Percentiles rank a stretch among this genome's conserved stretches.
phyloP scores from a whole-genome alignment of 495 filamentous ascomycete species.

The Penicillium pancosmium region DNA sequence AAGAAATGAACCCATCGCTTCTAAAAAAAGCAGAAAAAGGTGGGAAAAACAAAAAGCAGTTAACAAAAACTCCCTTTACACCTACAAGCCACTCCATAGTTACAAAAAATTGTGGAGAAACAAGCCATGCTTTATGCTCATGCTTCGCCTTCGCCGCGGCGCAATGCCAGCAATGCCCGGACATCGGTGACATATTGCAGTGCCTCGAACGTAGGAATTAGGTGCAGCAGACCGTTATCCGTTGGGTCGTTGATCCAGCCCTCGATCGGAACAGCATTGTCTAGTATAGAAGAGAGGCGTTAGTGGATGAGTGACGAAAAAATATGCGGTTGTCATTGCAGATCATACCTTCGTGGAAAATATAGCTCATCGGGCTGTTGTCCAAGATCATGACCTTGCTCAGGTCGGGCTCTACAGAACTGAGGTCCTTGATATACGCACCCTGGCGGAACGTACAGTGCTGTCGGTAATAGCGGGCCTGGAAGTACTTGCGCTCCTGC shows the following conservation, averaged over 20 bases:
- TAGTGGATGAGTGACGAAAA: conserved; percentile 5
- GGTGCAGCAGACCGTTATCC: conserved; percentile 89
- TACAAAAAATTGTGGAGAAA: conserved; percentile 11
- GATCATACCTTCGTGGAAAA: conserved; percentile 89
- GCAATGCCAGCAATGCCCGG: conserved; percentile 80
- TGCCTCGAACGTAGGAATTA: conserved; percentile 92
- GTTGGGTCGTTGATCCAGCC: conserved; percentile 46
- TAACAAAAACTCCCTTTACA: conserved; percentile 27
- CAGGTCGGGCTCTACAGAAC: conserved; percentile 91
- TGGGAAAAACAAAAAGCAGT: conserved; percentile 7
- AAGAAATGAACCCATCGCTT: conserved; percentile 15
- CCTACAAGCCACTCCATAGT: conserved; percentile 20
- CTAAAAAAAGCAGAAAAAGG: conserved; percentile 7
- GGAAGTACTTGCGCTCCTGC: conserved; percentile 93
- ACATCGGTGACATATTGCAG: conserved; percentile 97
- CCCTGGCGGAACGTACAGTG: conserved; percentile 95
- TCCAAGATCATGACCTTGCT: conserved; percentile 98
- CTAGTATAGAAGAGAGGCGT: conserved; percentile 21
- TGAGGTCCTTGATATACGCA: conserved; percentile 97
- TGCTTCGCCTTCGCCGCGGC: conserved; percentile 73
- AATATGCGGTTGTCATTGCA: not conserved
- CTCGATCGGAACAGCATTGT: conserved; percentile 41
- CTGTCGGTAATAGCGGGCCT: conserved; percentile 88
- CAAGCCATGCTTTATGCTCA: conserved; percentile 47
- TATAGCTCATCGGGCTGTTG: conserved; percentile 96